Percentiles rank a stretch among this genome's conserved stretches.
These are phyloP conservation scores for Teratosphaeria zuluensis DNA, from an alignment of 2,329 filamentous ascomycete genomes.

Conservation along the genomic window DNA sequence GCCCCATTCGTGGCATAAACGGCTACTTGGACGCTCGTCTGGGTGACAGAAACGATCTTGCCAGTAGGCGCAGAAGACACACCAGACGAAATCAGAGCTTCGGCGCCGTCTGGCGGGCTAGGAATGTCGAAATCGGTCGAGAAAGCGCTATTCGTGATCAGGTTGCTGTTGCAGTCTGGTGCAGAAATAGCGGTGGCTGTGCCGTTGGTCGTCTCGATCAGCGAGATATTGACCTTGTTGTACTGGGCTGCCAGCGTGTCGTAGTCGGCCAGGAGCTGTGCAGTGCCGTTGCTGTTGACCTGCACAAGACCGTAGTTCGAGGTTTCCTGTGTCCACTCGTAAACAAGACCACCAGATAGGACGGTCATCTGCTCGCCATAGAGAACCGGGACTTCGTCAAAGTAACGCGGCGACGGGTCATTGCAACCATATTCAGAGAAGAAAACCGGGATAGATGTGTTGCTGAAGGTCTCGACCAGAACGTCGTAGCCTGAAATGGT, in stretches of 20 bases:
- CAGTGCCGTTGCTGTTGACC: constrained; percentile 34
- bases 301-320: constrained; percentile 46
- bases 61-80: constrained; percentile 51
- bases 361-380: constrained; percentile 63
- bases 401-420: constrained; percentile 57
- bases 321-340: constrained; percentile 66
- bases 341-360: constrained; percentile 69
- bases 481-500: constrained; percentile 52
- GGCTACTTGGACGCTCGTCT: constrained; percentile 45
- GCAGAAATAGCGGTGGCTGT: constrained; percentile 45
- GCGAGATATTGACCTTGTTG: constrained; percentile 60
- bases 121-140: constrained; percentile 72
- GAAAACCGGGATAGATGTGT: constrained; percentile 63
- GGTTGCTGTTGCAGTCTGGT: constrained; percentile 53
- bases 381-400: constrained; percentile 64
- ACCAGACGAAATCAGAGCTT: constrained; percentile 67
- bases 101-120: constrained; percentile 54
- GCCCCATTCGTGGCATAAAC: constrained; percentile 49
- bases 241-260: constrained; percentile 68
- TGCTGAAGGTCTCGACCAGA: constrained; percentile 55
- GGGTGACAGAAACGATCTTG: constrained; percentile 48
- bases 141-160: constrained; percentile 63
- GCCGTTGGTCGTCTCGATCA: constrained; percentile 55
- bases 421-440: constrained; percentile 81
- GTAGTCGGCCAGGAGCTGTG: constrained; percentile 37